Conservation (phyloP, 2,329 filamentous ascomycete genomes). For the Neurospora sp. region DNA sequence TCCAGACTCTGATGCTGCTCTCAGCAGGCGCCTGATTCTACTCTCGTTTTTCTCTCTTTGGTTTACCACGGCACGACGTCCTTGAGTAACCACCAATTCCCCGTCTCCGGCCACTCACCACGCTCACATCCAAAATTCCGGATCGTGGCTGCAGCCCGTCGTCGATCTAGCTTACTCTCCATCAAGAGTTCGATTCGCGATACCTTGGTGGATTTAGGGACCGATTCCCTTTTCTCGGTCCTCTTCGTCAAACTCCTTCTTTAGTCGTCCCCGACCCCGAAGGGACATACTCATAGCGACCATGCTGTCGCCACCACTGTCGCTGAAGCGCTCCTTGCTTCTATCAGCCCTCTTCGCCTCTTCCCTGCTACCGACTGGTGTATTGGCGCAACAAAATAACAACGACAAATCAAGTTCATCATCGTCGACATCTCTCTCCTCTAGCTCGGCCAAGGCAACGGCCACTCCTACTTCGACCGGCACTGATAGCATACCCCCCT, state of each 20-base stretch:
- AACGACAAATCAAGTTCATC: constrained; percentile 4
- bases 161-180: constrained; percentile 2
- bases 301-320: constrained; percentile 21
- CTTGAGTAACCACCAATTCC: background rate
- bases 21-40: background rate
- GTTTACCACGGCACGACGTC: background rate
- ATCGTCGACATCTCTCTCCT: background rate
- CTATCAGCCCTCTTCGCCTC: constrained; percentile 19
- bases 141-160: constrained; percentile 7
- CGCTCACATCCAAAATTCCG: background rate
- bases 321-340: constrained; percentile 25
- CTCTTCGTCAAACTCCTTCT: background rate
- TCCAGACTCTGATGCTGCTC: background rate
- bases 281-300: constrained; percentile 4
- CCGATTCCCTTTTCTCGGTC: background rate
- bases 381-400: constrained; percentile 18
- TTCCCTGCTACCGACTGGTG: constrained; percentile 3
- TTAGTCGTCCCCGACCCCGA: background rate
- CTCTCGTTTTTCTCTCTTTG: background rate
- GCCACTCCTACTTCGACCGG: constrained; percentile 15
- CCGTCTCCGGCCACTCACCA: background rate
- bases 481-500: constrained; percentile 10
- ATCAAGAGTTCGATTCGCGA: background rate
- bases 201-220: background rate
- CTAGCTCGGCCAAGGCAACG: background rate